Percentiles rank a stretch among this genome's conserved stretches.
Conservation (phyloP, 768 basidiomycete genomes). For the Psilocybe cyanescens region DNA sequence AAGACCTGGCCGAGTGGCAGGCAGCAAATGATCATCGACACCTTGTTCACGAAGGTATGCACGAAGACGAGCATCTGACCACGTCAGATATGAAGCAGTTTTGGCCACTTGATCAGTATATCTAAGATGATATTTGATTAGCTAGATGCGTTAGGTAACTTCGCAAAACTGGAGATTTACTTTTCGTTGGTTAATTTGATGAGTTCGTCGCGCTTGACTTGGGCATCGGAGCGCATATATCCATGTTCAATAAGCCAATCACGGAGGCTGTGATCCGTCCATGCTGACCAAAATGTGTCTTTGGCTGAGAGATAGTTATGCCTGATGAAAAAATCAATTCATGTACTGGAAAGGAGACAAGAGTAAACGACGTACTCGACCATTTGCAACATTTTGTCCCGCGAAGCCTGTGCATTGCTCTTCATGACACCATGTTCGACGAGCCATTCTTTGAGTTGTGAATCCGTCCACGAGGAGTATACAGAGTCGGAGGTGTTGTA, state of each 20-base stretch:
- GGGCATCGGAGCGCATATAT: slow-evolving; percentile 60
- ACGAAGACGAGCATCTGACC: slow-evolving; percentile 93
- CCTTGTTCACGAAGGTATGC: slow-evolving; percentile 85
- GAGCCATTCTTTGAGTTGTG: slow-evolving; percentile 78
- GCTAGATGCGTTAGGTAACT: neutral
- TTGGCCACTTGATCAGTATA: slow-evolving; percentile 48
- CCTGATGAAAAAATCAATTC: slow-evolving; percentile 32
- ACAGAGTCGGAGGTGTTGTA: slow-evolving; percentile 59
- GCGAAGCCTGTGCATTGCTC: slow-evolving; percentile 62
- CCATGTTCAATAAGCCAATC: slow-evolving; percentile 77
- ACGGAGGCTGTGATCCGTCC: slow-evolving; percentile 76
- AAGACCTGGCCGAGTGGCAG: slow-evolving; percentile 71
- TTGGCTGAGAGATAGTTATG: slow-evolving; percentile 69
- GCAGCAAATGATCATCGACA: slow-evolving; percentile 69
- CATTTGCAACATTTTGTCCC: slow-evolving; percentile 80
- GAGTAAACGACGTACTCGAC: slow-evolving; percentile 51
- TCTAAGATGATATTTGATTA: slow-evolving; percentile 34
- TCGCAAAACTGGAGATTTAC: slow-evolving; percentile 36
- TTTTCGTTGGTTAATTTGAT: slow-evolving; percentile 73
- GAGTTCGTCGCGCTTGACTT: slow-evolving; percentile 77
- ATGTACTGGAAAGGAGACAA: neutral
- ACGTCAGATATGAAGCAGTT: slow-evolving; percentile 73
- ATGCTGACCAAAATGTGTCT: slow-evolving; percentile 66
- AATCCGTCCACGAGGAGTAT: slow-evolving; percentile 78
- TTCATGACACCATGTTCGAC: slow-evolving; percentile 75